A percentile compares a stretch with the other conserved stretches of the same genome.
phyloP scores from a whole-genome alignment of 169 alveolate species.

The Cryptosporidium felis region DNA sequence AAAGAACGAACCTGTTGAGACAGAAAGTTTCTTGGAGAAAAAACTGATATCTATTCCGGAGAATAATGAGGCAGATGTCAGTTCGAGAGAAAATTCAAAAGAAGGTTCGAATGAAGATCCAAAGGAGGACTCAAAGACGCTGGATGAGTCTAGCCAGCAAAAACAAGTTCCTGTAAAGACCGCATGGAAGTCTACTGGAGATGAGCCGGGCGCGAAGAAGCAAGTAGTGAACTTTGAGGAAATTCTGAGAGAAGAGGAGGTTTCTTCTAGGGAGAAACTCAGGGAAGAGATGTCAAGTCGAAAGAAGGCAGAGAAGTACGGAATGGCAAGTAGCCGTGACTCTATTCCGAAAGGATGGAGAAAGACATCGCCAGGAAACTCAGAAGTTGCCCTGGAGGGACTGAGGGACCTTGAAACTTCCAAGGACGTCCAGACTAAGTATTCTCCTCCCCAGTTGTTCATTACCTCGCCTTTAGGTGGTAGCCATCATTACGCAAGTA shows the following conservation, averaged over 20 bases:
- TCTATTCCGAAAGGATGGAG: slow-evolving; percentile 22
- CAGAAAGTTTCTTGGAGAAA: slow-evolving; percentile 6
- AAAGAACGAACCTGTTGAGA: too few species aligned
- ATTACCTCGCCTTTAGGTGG: too few species aligned
- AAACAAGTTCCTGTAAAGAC: too few species aligned
- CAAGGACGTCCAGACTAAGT: neutral
- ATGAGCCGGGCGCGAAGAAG: neutral
- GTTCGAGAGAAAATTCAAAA: too few species aligned
- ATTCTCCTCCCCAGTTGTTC: too few species aligned
- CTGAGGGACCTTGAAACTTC: neutral
- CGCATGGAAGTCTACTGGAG: neutral
- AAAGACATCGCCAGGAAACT: neutral
- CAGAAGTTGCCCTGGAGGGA: neutral
- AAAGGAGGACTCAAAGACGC: too few species aligned
- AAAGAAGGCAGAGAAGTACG: neutral
- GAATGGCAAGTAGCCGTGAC: neutral
- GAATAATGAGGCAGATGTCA: too few species aligned
- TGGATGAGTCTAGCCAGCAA: too few species aligned
- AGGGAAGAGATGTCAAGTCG: too few species aligned
- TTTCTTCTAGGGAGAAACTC: neutral
- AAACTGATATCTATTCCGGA: too few species aligned
- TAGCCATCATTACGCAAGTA: too few species aligned
- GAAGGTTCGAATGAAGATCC: too few species aligned
- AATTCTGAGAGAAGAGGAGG: slow-evolving; percentile 17
- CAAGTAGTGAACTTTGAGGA: neutral